Conservation (phyloP, 768 basidiomycete genomes). For the Polyporus arcularius region DNA sequence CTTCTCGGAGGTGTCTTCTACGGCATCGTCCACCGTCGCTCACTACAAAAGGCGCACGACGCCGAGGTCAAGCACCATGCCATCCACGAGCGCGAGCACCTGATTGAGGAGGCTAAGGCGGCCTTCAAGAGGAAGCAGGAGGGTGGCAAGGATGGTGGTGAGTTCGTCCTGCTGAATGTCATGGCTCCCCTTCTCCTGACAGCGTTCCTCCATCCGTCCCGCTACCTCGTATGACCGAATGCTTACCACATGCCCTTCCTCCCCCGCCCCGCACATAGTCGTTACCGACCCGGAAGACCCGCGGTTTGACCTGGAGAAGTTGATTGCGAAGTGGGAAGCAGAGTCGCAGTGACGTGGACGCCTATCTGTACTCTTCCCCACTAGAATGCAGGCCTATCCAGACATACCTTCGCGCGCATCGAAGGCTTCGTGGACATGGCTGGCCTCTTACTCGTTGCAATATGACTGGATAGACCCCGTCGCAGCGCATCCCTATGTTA, state of each 20-base stretch:
- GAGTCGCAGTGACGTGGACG: constrained; percentile 39
- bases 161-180: constrained; percentile 31
- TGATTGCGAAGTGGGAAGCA: constrained; percentile 75
- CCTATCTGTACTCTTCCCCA: constrained; percentile 4
- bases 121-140: constrained; percentile 85
- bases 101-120: constrained; percentile 86
- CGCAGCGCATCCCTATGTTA: constrained; percentile 1
- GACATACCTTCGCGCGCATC: neutral
- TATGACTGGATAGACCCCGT: neutral
- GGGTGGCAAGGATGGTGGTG: constrained; percentile 53
- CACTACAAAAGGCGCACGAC: constrained; percentile 82
- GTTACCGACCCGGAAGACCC: constrained; percentile 95
- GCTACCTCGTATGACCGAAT: neutral
- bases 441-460: neutral
- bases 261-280: constrained; percentile 48
- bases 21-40: constrained; percentile 89
- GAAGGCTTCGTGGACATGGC: neutral
- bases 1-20: constrained; percentile 86
- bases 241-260: neutral
- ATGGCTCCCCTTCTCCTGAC: neutral
- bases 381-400: constrained; percentile 16
- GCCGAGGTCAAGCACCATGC: constrained; percentile 74
- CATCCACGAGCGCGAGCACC: constrained; percentile 67
- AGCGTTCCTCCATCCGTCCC: constrained; percentile 10
- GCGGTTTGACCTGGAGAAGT: constrained; percentile 93